These are phyloP conservation scores for Aspergillus tamarii DNA, from an alignment of 2,329 filamentous ascomycete genomes.

Conservation along the genomic window DNA sequence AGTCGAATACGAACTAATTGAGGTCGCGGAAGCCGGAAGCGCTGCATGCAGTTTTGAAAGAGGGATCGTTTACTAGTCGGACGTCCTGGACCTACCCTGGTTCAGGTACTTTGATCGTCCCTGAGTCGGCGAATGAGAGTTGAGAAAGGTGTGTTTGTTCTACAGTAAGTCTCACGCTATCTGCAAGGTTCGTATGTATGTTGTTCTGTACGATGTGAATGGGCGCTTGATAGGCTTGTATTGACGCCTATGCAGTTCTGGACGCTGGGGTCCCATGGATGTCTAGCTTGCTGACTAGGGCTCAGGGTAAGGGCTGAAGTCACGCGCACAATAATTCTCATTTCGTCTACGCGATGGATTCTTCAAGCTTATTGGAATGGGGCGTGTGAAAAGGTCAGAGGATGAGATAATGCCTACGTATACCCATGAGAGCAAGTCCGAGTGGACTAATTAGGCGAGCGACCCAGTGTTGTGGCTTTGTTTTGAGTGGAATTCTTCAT, in stretches of 20 bases:
- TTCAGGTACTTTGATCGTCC: not conserved
- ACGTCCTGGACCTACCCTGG: not conserved
- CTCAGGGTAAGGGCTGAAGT: constrained; percentile 3
- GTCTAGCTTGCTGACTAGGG: not conserved
- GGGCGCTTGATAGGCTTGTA: not conserved
- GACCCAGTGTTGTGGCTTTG: not conserved
- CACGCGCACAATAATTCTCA: not conserved
- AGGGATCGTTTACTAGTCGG: not conserved
- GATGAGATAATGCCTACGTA: not conserved
- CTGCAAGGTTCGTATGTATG: not conserved
- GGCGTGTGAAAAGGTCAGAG: not conserved
- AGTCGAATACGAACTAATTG: not conserved
- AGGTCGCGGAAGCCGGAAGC: constrained; percentile 1
- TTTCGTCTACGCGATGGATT: not conserved
- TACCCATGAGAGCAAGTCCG: not conserved
- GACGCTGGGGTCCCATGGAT: not conserved
- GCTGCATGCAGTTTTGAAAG: not conserved
- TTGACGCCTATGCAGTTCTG: not conserved
- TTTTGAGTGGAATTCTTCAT: not conserved
- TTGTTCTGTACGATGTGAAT: not conserved
- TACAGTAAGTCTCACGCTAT: not conserved
- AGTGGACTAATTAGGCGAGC: not conserved
- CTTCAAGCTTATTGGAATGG: not conserved
- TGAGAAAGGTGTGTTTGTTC: not conserved
- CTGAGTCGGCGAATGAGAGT: not conserved